Evolutionary conservation across 192 early-diverging fungal genomes (phyloP), one percentile per base, ranked within the genome.

Genomic region (Ambispora gerdemannii): DNA sequence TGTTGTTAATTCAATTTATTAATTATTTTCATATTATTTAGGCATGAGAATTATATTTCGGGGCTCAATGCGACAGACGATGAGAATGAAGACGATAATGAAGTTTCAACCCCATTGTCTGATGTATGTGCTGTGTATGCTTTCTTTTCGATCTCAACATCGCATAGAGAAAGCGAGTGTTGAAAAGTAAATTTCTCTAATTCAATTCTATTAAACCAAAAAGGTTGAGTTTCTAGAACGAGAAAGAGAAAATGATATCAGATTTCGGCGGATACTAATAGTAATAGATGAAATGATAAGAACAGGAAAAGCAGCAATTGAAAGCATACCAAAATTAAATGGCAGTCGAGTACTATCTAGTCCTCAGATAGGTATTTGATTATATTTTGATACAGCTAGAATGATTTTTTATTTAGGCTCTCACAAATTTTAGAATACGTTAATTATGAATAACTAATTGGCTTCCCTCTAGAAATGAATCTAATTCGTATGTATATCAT

Each of bases 101-200:
- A 58, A 24, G 20, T 24, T 25, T 58, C 53, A 10, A 69, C 67
- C 20, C 51, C 67, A 15, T 59, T 60, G 25, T 59, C 68, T 30
- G 68, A 70, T 31, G 68, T 60, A 70, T 32, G 25, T 59, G 55
- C 27, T 53, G 60, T 31, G 68, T 60, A 70, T 32, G 35, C 43
- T 47, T 59, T 28, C 28, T 28, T 50, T 33, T 32, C 24, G 7
- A 4, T 27, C 55, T 43, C 1, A 10, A 58, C 24, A 30, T 30
- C 55, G 11, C 1, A 13, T 58, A 58, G 55, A 28, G 55, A 58
- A 20, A 28, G 24, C 24, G 11, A 24, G 20, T 7, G 53, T 4
- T 13, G 8, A 6, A 32, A 31, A 31, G 7, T 51, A 25, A 31
- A 22, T 55, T 35, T 19, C 19, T 28, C 25, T 6, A 25, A 34